Percentiles rank a stretch among this genome's conserved stretches.
Evolutionary conservation across 306 rosid genomes (phyloP).

Genomic region (Acacia melanoxylon): DNA sequence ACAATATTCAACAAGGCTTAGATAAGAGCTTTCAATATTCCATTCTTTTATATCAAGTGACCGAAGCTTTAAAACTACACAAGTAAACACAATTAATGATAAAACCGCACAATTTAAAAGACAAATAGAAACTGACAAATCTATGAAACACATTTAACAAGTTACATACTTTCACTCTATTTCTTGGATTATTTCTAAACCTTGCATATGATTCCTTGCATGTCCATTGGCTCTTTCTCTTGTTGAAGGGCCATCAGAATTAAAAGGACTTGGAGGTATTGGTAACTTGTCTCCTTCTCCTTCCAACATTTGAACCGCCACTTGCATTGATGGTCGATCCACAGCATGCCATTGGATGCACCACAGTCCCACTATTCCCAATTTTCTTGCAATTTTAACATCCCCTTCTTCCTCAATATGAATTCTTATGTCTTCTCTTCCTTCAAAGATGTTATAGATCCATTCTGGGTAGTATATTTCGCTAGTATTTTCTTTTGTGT

Average conservation of each 20-base stretch:
- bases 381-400: neutral
- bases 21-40: neutral
- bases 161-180: neutral
- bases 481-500: neutral
- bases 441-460: neutral
- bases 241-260: neutral
- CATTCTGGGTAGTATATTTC: neutral
- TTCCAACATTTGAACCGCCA: neutral
- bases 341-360: slow-evolving; percentile 7
- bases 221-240: neutral
- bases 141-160: neutral
- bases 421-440: neutral
- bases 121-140: neutral
- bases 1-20: neutral
- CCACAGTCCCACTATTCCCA: neutral
- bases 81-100: no score
- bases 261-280: neutral
- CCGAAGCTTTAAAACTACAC: neutral
- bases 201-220: neutral
- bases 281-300: neutral
- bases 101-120: neutral
- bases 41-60: neutral
- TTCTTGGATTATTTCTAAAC: neutral
- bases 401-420: neutral
- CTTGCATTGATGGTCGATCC: slow-evolving; percentile 1